Evolutionary conservation across 805 yeast genomes (phyloP), one percentile per base, ranked within the genome.

Genomic region (Wickerhamiella dianesei): DNA sequence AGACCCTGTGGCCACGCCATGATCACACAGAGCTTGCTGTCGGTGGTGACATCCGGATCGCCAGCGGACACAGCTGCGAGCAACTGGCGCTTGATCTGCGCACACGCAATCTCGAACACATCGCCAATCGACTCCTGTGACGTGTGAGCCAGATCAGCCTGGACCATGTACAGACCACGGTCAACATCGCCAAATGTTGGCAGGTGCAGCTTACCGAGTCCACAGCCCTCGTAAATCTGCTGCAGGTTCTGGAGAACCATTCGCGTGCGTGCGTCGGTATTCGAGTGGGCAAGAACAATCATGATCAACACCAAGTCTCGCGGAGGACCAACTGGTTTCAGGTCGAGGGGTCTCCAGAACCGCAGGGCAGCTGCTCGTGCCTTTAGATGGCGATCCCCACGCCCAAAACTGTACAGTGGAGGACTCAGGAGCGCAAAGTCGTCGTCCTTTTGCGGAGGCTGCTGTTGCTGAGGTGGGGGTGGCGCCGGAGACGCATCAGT

Each of bases 321-420:
- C 9, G 57, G 50, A 0, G 61, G 64, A 21, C 50, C 40, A 13
- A 50, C 47, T 0, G 71, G 71, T 12, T 57, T 45, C 25, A 68
- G 53, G 1, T 67, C 66, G 53, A 67, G 59, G 3, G 57, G 50
- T 40, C 63, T 58, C 71, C 71, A 67, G 48, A 67, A 67, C 21
- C 67, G 46, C 16, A 68, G 46, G 9, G 66, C 63, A 0, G 70
- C 59, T 0, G 68, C 61, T 16, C 65, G 53, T 0, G 67, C 67
- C 44, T 62, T 63, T 22, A 64, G 49, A 3, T 37, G 44, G 20
- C 59, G 56, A 14, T 57, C 56, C 32, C 54, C 55, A 4, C 65
- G 51, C 43, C 46, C 43, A 12, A 63, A 52, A 2, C 57, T 47
- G 37, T 57, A 60, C 21, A 55, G 55, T 3, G 67, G 67, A 4